Evolutionary conservation across 192 early-diverging fungal species (phyloP).

Genomic region (Mortierella claussenii): DNA sequence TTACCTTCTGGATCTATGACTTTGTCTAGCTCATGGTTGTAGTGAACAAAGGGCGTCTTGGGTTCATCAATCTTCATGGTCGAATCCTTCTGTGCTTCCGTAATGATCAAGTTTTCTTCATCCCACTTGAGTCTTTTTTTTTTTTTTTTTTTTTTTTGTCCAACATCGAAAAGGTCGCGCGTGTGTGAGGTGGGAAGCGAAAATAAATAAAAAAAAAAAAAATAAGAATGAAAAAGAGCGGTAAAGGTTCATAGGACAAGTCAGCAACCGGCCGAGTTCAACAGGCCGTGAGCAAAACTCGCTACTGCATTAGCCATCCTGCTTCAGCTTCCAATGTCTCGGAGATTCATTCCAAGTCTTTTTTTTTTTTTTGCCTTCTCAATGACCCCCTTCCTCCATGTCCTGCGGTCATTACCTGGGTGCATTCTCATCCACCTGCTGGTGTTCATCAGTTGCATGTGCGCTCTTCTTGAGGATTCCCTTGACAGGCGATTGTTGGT

Average conservation of each 20-base stretch:
- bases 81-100: slow-evolving; percentile 88
- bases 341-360: too few species aligned
- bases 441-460: not conserved
- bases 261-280: not conserved
- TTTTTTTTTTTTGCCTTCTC: too few species aligned
- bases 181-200: too few species aligned
- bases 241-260: not conserved
- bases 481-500: too few species aligned
- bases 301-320: too few species aligned
- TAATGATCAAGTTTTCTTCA: slow-evolving; percentile 90
- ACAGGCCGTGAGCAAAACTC: too few species aligned
- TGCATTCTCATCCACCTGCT: slow-evolving; percentile 11
- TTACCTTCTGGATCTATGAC: slow-evolving; percentile 67
- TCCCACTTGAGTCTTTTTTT: slow-evolving; percentile 90
- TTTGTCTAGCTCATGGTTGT: slow-evolving; percentile 83
- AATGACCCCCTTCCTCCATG: too few species aligned
- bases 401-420: slow-evolving; percentile 39
- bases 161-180: too few species aligned
- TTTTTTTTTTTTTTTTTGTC: too few species aligned
- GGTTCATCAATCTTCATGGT: slow-evolving; percentile 99
- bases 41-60: slow-evolving; percentile 94
- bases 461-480: slow-evolving; percentile 38
- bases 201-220: not conserved
- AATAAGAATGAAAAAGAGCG: not conserved
- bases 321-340: too few species aligned